Conservation (phyloP, 208 protist genomes). For the Angomonas deanei region DNA sequence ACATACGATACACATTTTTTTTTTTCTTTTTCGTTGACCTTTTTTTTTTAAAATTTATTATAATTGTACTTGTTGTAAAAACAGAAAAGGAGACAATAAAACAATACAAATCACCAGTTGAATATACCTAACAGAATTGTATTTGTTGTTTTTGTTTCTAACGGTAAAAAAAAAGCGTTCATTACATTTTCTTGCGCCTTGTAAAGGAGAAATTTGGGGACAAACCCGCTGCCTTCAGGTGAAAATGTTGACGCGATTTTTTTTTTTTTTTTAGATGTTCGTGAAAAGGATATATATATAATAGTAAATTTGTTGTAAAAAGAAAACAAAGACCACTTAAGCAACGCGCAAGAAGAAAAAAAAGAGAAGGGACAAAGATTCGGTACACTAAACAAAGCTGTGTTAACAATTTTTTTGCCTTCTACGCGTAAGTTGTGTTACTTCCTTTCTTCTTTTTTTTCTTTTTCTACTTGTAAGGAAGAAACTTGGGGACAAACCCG, state of each 20-base stretch:
- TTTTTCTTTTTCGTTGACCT: constrained; percentile 5
- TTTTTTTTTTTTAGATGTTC: constrained; percentile 6
- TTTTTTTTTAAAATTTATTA: constrained; percentile 7
- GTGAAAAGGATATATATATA: constrained; percentile 10
- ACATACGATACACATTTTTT: neutral
- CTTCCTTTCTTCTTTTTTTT: constrained; percentile 6
- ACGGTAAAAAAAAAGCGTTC: neutral
- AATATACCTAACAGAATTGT: too few species aligned
- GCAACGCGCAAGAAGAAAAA: neutral
- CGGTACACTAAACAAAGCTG: too few species aligned
- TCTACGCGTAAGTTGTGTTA: too few species aligned
- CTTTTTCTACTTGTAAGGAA: constrained; percentile 5
- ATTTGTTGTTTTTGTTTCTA: too few species aligned
- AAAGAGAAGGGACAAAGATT: neutral
- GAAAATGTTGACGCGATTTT: neutral
- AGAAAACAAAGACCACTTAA: neutral
- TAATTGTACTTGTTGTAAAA: neutral
- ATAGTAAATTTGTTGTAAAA: constrained; percentile 17
- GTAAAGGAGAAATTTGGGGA: constrained; percentile 20
- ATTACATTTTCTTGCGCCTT: neutral
- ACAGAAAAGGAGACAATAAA: neutral
- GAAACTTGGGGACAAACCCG: constrained; percentile 19
- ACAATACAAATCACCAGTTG: neutral
- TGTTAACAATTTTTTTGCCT: too few species aligned
- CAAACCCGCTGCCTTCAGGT: constrained; percentile 12